A percentile compares a stretch with the other conserved stretches of the same genome.
phyloP scores from a whole-genome alignment of 163 green algal genomes.

The Scenedesmus sp. region DNA sequence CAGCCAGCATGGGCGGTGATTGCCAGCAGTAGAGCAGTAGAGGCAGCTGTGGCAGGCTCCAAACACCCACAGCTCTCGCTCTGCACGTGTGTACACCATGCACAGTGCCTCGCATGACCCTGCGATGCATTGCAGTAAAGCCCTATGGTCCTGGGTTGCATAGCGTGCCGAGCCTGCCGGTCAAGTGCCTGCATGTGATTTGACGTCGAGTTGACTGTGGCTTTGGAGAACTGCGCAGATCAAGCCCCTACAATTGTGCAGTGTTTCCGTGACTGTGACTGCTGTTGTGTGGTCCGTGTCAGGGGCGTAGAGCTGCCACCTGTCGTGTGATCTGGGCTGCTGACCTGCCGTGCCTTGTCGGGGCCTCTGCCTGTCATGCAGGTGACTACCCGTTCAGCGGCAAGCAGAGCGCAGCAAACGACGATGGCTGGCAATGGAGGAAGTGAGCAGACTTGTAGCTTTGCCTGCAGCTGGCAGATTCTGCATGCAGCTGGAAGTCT shows the following conservation, averaged over 20 bases:
- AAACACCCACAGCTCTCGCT: background rate
- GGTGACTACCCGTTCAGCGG: slow-evolving; percentile 37
- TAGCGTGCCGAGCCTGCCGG: background rate
- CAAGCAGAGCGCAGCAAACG: slow-evolving; percentile 69
- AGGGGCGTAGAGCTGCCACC: background rate
- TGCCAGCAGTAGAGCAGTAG: background rate
- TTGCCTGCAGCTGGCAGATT: background rate
- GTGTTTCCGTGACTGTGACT: background rate
- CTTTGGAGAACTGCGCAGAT: background rate
- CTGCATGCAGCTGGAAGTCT: background rate
- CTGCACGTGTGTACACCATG: background rate
- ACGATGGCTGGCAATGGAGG: slow-evolving; percentile 70
- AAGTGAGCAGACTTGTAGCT: slow-evolving; percentile 57
- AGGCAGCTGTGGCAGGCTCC: background rate
- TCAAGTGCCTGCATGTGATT: slow-evolving; percentile 21
- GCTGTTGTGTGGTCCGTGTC: background rate
- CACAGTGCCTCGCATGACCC: background rate
- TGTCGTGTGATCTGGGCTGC: background rate
- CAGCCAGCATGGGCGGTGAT: background rate
- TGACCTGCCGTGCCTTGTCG: background rate
- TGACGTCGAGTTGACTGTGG: slow-evolving; percentile 12
- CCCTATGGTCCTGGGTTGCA: background rate
- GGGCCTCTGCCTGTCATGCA: background rate
- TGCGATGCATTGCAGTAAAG: background rate
- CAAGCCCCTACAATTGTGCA: background rate